Conservation (phyloP, 768 basidiomycete genomes). For the Tricholoma saponaceum region DNA sequence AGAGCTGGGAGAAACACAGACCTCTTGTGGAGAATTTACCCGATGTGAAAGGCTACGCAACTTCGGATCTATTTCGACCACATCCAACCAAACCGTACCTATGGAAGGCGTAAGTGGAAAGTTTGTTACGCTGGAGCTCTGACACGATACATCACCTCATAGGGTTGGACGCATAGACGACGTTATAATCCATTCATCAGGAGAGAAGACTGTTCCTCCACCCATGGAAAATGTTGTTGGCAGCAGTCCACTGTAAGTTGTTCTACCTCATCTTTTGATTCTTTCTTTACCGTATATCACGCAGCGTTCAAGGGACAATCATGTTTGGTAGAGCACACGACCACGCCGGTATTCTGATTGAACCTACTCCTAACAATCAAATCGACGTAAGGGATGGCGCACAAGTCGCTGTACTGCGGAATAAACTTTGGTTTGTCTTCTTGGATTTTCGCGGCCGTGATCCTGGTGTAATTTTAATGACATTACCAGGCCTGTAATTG, state of each 20-base stretch:
- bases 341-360: slow-evolving; percentile 27
- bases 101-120: slow-evolving; percentile 39
- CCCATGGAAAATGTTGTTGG: slow-evolving; percentile 21
- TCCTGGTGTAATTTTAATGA: too few relatives aligned
- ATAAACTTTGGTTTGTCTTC: slow-evolving; percentile 27
- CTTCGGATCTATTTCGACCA: slow-evolving; percentile 35
- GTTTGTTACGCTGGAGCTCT: too few relatives aligned
- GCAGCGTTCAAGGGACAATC: slow-evolving; percentile 26
- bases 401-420: slow-evolving; percentile 25
- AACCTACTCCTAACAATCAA: slow-evolving; percentile 16
- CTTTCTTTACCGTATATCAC: background rate
- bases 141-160: too few relatives aligned
- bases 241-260: slow-evolving; percentile 19
- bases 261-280: background rate
- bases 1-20: slow-evolving; percentile 24
- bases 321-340: slow-evolving; percentile 37
- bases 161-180: slow-evolving; percentile 32
- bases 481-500: slow-evolving; percentile 34
- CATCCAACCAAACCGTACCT: slow-evolving; percentile 38
- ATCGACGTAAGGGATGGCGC: slow-evolving; percentile 24
- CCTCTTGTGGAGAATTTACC: slow-evolving; percentile 28
- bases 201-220: slow-evolving; percentile 28
- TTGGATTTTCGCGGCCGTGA: too few relatives aligned
- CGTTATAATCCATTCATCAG: slow-evolving; percentile 24
- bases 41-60: slow-evolving; percentile 36